phyloP scores from a whole-genome alignment of 2,329 filamentous ascomycete genomes.

The Fusarium sterilihyphosum region DNA sequence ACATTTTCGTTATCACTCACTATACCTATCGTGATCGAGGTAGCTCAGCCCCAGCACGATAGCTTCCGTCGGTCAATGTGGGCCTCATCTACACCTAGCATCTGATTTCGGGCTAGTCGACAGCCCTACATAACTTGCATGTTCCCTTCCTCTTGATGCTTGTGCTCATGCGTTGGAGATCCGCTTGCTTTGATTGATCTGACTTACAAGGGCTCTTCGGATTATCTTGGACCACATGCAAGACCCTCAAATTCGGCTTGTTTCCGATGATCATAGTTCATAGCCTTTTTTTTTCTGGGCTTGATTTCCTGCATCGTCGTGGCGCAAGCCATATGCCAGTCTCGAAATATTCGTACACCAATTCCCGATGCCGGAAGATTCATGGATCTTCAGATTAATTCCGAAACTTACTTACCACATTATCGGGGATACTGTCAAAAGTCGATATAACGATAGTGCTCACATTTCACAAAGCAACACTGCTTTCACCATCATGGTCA shows the following conservation, averaged over 20 bases:
- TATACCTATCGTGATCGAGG: background rate
- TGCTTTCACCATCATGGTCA: background rate
- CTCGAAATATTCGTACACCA: background rate
- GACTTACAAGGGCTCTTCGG: background rate
- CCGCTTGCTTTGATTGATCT: slow-evolving; percentile 3
- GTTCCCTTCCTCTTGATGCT: background rate
- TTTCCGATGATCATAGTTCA: slow-evolving; percentile 2
- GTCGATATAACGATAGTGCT: background rate
- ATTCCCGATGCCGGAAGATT: background rate
- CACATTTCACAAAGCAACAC: background rate
- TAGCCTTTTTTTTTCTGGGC: background rate
- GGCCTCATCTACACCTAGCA: slow-evolving; percentile 18
- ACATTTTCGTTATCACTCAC: background rate
- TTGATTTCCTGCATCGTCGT: background rate
- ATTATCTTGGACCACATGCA: background rate
- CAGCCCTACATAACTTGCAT: slow-evolving; percentile 25
- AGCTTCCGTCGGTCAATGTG: slow-evolving; percentile 13
- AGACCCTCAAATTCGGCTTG: slow-evolving; percentile 1
- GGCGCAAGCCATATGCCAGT: slow-evolving; percentile 4
- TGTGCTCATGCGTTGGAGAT: slow-evolving; percentile 1
- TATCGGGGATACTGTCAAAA: background rate
- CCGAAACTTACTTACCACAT: background rate
- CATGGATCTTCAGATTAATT: background rate
- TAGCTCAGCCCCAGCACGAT: background rate
- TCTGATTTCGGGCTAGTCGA: slow-evolving; percentile 17